phyloP scores from a whole-genome alignment of 2,329 filamentous ascomycete genomes.

The Microsporum canis region DNA sequence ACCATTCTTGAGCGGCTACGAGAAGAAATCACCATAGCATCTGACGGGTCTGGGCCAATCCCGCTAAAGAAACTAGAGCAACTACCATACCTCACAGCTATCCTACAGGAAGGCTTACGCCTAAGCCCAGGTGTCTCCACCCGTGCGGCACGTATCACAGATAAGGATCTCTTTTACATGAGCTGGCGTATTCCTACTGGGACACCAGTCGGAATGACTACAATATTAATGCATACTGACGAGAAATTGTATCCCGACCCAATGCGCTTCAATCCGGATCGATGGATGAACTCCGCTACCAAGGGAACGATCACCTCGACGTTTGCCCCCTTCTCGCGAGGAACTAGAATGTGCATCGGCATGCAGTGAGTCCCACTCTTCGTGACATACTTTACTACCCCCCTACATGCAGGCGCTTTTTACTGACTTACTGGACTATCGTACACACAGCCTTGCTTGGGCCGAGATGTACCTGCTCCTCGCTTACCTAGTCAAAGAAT shows the following conservation, averaged over 20 bases:
- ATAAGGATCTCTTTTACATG: conserved; percentile 6
- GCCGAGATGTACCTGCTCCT: conserved; percentile 18
- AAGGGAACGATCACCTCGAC: conserved; percentile 25
- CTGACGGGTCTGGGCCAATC: neutral
- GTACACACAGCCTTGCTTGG: conserved; percentile 16
- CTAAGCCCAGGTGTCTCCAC: conserved; percentile 27
- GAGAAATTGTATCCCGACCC: conserved; percentile 21
- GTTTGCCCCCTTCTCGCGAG: conserved; percentile 10
- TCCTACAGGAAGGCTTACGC: conserved; percentile 19
- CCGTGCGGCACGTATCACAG: conserved; percentile 18
- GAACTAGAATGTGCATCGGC: conserved; percentile 26
- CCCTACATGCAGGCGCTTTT: too few species aligned
- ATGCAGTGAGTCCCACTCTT: conserved; percentile 22
- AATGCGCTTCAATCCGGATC: conserved; percentile 19
- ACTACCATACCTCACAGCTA: conserved; percentile 9
- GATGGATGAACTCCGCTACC: conserved; percentile 20
- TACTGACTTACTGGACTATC: neutral
- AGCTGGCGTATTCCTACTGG: conserved; percentile 12
- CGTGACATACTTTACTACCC: neutral
- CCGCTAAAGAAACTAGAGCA: conserved; percentile 4
- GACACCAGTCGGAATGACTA: conserved; percentile 25
- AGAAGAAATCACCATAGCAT: neutral
- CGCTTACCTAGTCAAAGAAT: neutral
- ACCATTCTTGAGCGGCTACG: neutral
- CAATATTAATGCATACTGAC: conserved; percentile 20